Evolutionary conservation across 2,329 filamentous ascomycete genomes (phyloP), one percentile per base, ranked within the genome.

Genomic region (Microdochium paspali): DNA sequence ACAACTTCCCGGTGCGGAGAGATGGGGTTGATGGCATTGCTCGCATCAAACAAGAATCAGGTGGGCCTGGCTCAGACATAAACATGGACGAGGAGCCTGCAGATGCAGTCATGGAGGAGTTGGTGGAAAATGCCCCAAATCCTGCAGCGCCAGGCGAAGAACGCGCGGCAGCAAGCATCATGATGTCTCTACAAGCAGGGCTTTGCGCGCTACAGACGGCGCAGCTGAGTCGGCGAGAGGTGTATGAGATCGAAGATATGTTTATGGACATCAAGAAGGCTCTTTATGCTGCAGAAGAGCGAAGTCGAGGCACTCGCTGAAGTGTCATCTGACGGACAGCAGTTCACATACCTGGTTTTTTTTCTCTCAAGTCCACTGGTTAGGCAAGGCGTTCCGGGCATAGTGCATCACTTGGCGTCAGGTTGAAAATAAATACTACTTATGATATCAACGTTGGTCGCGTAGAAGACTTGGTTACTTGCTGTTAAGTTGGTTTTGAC

Each of bases 241-340:
- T 89, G 46, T 75, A 82, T 50, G 74, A 84, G 60, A 74, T 93
- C 54, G 87, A 93, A 58, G 84, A 90, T 59, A 68, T 88, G 56
- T 73, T 93, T 60, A 87, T 90, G 69, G 85, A 91, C 61, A 79
- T 91, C 53, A 84, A 86, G 62, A 74, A 78, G 52, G 81, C 85
- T 61, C 73, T 90, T 46, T 86, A 85, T 61, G 79, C 83, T 48
- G 87, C 87, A 15, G 82, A 82, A 56, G 71, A 71, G 56, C 74
- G 85, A 51, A 74, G 77, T 31, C 56, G 61, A 31, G 24, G 44
- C 12, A 31, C 12, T 9, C 7, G 28, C 3, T 31, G 24, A 35
- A 23, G 10, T 9, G 9, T 20, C 6, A n/a, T 18, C 5, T 10
- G 35, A 21, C 31, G 35, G 9, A 5, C 15, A 28, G 26, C 13